These are phyloP conservation scores for Ustilago tritici DNA, from an alignment of 1,284 basidiomycete species.

Conservation along the genomic window DNA sequence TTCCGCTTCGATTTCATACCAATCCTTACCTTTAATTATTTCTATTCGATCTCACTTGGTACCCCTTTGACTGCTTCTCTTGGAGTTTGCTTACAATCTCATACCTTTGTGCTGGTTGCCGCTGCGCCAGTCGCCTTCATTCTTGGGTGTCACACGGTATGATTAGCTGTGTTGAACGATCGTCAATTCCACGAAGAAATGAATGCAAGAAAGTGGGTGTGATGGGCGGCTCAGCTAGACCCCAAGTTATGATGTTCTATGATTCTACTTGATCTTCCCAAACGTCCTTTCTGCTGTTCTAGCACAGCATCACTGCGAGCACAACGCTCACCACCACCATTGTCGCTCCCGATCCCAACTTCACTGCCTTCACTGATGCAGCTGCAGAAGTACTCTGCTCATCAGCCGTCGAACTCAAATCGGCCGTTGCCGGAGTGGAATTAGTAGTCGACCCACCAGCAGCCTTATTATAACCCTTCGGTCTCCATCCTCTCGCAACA, in stretches of 20 bases:
- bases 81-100: neutral
- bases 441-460: neutral
- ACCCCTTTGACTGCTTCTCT: neutral
- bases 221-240: constrained; percentile 1
- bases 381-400: neutral
- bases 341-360: neutral
- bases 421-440: neutral
- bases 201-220: neutral
- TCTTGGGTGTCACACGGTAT: neutral
- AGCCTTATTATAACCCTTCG: constrained; percentile 40
- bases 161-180: neutral
- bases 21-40: neutral
- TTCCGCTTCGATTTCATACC: neutral
- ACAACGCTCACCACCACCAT: neutral
- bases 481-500: constrained; percentile 64
- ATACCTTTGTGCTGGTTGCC: constrained; percentile 2
- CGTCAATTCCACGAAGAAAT: neutral
- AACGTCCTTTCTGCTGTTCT: neutral
- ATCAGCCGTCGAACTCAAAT: neutral
- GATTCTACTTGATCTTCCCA: neutral
- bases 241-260: neutral
- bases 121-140: neutral
- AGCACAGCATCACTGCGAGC: constrained; percentile 2
- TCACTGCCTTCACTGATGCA: neutral
- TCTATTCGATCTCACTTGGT: neutral